These are phyloP conservation scores for Cetradonia linearis DNA, from an alignment of 495 filamentous ascomycete genomes.

Conservation along the genomic window DNA sequence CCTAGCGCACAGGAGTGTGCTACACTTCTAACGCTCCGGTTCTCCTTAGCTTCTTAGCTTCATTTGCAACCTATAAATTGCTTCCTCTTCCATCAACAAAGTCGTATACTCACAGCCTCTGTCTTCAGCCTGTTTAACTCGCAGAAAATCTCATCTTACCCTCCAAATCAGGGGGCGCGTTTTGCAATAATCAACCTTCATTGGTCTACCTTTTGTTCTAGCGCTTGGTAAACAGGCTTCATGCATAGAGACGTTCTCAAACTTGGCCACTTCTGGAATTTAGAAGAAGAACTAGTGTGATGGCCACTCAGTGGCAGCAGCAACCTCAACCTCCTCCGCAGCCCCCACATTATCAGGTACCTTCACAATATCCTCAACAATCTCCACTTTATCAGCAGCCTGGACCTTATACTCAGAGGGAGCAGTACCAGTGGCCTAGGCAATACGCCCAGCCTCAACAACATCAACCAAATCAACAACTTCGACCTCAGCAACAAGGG, in stretches of 20 bases:
- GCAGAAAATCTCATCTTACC: not conserved
- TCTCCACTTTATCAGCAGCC: slow-evolving; percentile 11
- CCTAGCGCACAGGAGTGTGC: not conserved
- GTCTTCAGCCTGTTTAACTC: not conserved
- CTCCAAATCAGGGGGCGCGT: not conserved
- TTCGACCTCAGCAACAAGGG: slow-evolving; percentile 24
- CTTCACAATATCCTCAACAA: slow-evolving; percentile 15
- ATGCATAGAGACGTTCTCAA: not conserved
- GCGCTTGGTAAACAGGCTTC: not conserved
- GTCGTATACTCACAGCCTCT: not conserved
- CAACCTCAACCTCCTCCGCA: slow-evolving; percentile 19
- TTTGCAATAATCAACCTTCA: not conserved
- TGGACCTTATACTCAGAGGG: slow-evolving; percentile 9
- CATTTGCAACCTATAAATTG: not conserved
- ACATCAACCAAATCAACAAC: slow-evolving; percentile 25
- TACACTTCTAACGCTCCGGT: not conserved
- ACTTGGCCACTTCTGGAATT: not conserved
- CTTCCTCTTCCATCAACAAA: not conserved
- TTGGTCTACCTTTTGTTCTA: not conserved
- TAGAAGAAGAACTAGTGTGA: not conserved
- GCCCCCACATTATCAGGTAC: slow-evolving; percentile 12
- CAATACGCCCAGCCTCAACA: slow-evolving; percentile 21
- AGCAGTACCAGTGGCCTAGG: slow-evolving; percentile 13
- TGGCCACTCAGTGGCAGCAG: slow-evolving; percentile 16
- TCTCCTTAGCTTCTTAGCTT: not conserved